Percentiles rank a stretch among this genome's conserved stretches.
These are phyloP conservation scores for Biscogniauxia sp. DNA, from an alignment of 2,329 filamentous ascomycete genomes.

Conservation along the genomic window DNA sequence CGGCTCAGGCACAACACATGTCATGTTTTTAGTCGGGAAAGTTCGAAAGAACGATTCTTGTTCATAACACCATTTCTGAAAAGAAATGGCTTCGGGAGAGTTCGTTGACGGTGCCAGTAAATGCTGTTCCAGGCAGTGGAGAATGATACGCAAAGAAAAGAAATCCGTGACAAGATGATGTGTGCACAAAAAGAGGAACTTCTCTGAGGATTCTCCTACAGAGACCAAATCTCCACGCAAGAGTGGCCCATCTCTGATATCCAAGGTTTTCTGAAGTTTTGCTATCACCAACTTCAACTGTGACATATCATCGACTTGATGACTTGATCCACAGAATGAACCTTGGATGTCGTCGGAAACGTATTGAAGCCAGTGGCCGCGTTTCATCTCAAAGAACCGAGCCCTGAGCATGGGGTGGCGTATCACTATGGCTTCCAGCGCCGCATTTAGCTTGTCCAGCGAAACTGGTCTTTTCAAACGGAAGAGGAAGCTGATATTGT, in stretches of 20 bases:
- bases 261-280: neutral
- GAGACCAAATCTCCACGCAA: constrained; percentile 7
- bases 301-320: neutral
- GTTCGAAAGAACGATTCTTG: neutral
- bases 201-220: neutral
- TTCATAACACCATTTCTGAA: neutral
- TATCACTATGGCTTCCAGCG: neutral
- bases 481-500: constrained; percentile 2
- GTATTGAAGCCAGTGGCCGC: constrained; percentile 4
- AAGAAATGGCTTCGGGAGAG: neutral
- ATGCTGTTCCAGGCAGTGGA: constrained; percentile 1
- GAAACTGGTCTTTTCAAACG: neutral
- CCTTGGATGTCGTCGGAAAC: neutral
- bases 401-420: constrained; percentile 4
- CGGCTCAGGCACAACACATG: neutral
- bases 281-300: neutral
- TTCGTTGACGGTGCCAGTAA: neutral
- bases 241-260: constrained; percentile 5
- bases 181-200: constrained; percentile 3
- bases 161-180: constrained; percentile 13
- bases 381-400: neutral
- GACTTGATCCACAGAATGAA: neutral
- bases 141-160: constrained; percentile 12
- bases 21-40: neutral
- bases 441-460: neutral